Percentiles rank a stretch among this genome's conserved stretches.
phyloP scores from a whole-genome alignment of 176 grass and related monocot species.

The Oryza punctata region DNA sequence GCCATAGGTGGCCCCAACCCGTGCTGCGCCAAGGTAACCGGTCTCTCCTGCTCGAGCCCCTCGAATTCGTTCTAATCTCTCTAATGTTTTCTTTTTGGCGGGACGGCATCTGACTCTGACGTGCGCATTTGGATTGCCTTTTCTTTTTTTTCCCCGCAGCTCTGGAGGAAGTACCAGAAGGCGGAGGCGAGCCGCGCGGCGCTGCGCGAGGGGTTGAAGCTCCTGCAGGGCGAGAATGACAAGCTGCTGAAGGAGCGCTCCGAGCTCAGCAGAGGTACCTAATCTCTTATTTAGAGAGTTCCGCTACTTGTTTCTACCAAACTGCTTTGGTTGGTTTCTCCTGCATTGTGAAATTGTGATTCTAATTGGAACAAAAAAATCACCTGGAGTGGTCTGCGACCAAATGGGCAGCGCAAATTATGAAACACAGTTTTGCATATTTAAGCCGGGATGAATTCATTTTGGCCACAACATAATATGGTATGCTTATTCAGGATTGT shows the following conservation, averaged over 20 bases:
- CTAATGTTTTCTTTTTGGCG: not conserved
- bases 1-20: constrained; percentile 40
- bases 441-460: not conserved
- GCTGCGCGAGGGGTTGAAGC: constrained; percentile 61
- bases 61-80: not conserved
- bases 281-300: not conserved
- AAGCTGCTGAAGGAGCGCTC: constrained; percentile 52
- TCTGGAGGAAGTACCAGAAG: constrained; percentile 71
- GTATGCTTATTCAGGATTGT: not conserved
- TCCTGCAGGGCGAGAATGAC: constrained; percentile 49
- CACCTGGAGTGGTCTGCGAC: not conserved
- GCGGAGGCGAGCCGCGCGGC: constrained; percentile 47
- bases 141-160: constrained; percentile 33
- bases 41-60: not conserved
- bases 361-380: not conserved
- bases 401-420: not conserved
- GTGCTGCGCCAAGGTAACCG: constrained; percentile 70
- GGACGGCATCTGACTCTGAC: constrained; percentile 2
- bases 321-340: constrained; percentile 18
- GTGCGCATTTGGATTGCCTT: not conserved
- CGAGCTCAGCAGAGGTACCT: constrained; percentile 54
- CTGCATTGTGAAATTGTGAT: constrained; percentile 11
- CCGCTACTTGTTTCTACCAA: not conserved
- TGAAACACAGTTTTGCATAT: not conserved
- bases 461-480: not conserved